Percentiles rank a stretch among this genome's conserved stretches.
phyloP scores from a whole-genome alignment of 202 grass and related monocot genomes.

The Setaria viridis region DNA sequence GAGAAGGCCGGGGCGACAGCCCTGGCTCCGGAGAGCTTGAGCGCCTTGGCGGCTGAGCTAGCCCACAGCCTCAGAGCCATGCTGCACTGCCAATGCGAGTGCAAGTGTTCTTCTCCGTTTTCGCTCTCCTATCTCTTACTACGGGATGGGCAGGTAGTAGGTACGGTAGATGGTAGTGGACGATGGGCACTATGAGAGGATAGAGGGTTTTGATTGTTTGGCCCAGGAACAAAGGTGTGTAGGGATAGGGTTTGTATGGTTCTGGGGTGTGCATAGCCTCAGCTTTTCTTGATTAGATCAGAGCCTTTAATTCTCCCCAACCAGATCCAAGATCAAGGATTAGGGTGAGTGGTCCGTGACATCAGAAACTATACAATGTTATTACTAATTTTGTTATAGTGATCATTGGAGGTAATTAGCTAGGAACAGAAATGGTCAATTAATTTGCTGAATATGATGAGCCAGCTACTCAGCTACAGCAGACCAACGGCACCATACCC shows the following conservation, averaged over 20 bases:
- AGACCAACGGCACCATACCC: too few relatives aligned
- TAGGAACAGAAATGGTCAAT: too few relatives aligned
- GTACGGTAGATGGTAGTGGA: not conserved
- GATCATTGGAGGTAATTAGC: too few relatives aligned
- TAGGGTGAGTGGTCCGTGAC: not conserved
- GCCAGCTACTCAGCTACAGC: too few relatives aligned
- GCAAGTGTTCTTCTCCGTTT: not conserved
- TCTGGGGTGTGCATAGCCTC: conserved; percentile 25
- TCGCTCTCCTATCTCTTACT: not conserved
- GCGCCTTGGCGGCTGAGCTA: conserved; percentile 87
- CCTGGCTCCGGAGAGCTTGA: conserved; percentile 67
- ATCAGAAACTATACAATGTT: not conserved
- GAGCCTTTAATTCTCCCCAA: conserved; percentile 32
- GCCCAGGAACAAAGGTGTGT: not conserved
- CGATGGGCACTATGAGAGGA: not conserved
- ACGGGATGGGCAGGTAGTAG: not conserved
- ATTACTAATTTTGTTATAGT: too few relatives aligned
- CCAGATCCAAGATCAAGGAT: conserved; percentile 18
- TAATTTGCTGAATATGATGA: too few relatives aligned
- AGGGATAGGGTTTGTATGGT: conserved; percentile 21
- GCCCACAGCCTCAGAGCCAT: conserved; percentile 92
- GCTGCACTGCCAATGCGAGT: not conserved
- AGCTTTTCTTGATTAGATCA: conserved; percentile 49
- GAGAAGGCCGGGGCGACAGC: conserved; percentile 62
- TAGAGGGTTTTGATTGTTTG: conserved; percentile 10